Evolutionary conservation across 2,329 filamentous ascomycete species (phyloP), one percentile per base, ranked within the genome.

Genomic region (Sporothrix euskadiensis): DNA sequence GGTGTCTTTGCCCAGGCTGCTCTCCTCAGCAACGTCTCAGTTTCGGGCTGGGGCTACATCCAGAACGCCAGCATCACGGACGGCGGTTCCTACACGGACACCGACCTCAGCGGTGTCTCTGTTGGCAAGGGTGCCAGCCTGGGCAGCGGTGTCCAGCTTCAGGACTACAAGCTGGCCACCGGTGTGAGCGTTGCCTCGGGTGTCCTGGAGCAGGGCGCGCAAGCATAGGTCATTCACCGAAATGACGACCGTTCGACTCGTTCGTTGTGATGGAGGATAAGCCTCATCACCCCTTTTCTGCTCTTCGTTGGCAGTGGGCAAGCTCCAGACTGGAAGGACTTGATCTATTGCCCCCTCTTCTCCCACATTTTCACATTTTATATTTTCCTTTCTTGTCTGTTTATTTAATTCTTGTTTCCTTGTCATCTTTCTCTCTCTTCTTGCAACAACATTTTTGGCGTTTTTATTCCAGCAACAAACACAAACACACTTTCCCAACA

Each of bases 151-250:
- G 63, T 75, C 12, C 16, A 22, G 49, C 69, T 73, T 19, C 74
- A 75, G 73, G 69, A 56, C 61, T 65, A 71, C 56, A 22, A n/a
- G 61, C 63, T 75, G 35, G 39, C 9, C 41, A 44, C n/a, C 59
- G 41, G 56, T 69, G 57, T 39, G 52, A 30, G 54, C 47, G n/a
- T 44, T 41, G 61, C 63, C 39, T 41, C 47, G 5, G 63, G 41
- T 19, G 32, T n/a, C 8, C 71, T 73, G 54, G 30, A 71, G 61
- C 71, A 75, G 63, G 39, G 54, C 49, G 32, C 26, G 26, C 32
- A 69, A 56, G 14, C 14, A 10, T 72, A n/a, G 57, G 12, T 30
- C 49, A 44, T 32, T 9, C 16, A 26, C 26, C 26, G 26, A 26
- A 26, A 26, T 26, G 2, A 26, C 26, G 26, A 26, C 26, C 26